Conservation (phyloP, 345 rosid genomes). For the Rhizophora apiculata region DNA sequence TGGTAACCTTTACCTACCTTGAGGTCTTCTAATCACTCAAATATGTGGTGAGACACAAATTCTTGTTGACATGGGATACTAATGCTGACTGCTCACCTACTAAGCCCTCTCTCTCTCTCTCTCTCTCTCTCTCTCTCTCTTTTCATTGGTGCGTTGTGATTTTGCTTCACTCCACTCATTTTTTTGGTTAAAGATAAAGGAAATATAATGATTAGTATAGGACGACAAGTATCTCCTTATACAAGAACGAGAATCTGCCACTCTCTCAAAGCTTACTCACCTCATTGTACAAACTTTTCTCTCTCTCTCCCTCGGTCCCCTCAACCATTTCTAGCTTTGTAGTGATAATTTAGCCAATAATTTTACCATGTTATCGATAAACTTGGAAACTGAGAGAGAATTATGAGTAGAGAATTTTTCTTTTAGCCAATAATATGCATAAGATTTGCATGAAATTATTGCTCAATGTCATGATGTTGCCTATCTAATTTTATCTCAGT, state of each 20-base stretch:
- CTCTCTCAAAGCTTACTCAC: constrained; percentile 19
- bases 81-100: constrained; percentile 76
- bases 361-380: too few relatives aligned
- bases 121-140: constrained; percentile 1
- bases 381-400: background rate
- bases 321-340: too few relatives aligned
- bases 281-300: constrained; percentile 15
- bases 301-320: too few relatives aligned
- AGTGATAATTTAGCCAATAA: too few relatives aligned
- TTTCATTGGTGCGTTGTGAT: constrained; percentile 5
- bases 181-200: constrained; percentile 30
- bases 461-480: constrained; percentile 7
- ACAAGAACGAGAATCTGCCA: constrained; percentile 36
- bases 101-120: background rate
- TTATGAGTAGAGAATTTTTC: too few relatives aligned
- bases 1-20: constrained; percentile 10
- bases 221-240: constrained; percentile 32
- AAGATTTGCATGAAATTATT: background rate
- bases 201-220: constrained; percentile 44
- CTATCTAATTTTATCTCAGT: background rate
- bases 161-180: constrained; percentile 40
- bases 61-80: constrained; percentile 61
- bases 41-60: constrained; percentile 54
- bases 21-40: constrained; percentile 33
- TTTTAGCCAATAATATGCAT: too few relatives aligned